Evolutionary conservation across 495 filamentous ascomycete species (phyloP).

Genomic region (Neurospora africana): DNA sequence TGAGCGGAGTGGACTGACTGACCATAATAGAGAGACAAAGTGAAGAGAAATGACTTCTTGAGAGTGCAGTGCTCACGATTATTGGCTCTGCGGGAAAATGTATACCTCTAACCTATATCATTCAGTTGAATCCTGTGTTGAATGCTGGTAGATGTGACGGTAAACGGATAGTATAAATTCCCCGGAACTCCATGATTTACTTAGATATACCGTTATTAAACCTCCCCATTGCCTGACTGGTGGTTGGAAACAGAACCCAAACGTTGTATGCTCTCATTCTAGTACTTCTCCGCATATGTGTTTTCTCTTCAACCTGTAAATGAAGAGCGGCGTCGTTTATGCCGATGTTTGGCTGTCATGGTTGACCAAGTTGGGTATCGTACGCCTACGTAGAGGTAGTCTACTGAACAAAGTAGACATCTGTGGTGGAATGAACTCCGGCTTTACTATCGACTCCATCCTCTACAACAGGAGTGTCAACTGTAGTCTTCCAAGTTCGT

Average conservation of each 20-base stretch:
- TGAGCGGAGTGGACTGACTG: neutral
- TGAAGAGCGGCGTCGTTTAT: neutral
- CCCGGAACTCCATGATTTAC: too few species aligned
- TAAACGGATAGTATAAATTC: too few species aligned
- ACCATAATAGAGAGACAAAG: neutral
- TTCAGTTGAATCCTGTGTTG: neutral
- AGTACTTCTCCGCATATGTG: neutral
- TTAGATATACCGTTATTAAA: too few species aligned
- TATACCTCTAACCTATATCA: neutral
- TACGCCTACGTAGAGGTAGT: neutral
- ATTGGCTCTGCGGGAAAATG: neutral
- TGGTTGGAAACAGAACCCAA: neutral
- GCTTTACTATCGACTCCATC: neutral
- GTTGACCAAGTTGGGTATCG: neutral
- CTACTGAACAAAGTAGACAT: neutral
- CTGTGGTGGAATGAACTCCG: neutral
- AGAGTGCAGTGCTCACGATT: neutral
- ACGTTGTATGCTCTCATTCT: neutral
- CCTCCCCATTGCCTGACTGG: neutral
- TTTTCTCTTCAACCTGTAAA: neutral
- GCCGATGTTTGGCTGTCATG: neutral
- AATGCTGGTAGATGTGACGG: neutral
- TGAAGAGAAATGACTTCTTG: neutral
- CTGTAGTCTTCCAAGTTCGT: neutral
- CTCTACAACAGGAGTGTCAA: neutral